phyloP scores from a whole-genome alignment of 257 asterid species.

The Thymus quinquecostatus region DNA sequence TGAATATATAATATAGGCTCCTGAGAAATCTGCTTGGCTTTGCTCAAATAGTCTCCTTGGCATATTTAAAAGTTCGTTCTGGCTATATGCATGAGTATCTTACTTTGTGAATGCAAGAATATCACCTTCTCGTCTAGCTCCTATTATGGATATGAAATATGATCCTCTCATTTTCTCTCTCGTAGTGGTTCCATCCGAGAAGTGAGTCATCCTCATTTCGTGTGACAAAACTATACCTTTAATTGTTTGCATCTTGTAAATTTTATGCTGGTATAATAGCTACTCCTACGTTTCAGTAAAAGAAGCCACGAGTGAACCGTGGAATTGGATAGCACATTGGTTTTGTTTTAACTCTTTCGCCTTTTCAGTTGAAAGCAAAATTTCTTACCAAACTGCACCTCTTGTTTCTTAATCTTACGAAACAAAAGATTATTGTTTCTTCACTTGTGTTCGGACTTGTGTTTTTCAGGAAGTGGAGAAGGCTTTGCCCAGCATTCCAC shows the following conservation, averaged over 20 bases:
- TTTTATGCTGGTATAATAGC: not conserved
- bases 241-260: too few species aligned
- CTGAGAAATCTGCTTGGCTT: not conserved
- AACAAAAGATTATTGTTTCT: not conserved
- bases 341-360: not conserved
- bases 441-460: not conserved
- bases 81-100: not conserved
- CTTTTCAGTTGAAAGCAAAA: not conserved
- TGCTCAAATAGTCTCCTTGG: not conserved
- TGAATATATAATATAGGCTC: not conserved
- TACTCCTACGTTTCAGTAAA: not conserved
- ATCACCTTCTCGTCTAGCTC: not conserved
- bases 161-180: not conserved
- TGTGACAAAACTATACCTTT: too few species aligned
- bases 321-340: not conserved
- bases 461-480: slow-evolving; percentile 54
- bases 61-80: not conserved
- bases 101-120: slow-evolving; percentile 2
- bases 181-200: not conserved
- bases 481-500: slow-evolving; percentile 42
- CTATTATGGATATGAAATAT: not conserved
- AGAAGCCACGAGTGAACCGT: not conserved
- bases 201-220: not conserved
- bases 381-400: not conserved
- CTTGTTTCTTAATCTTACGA: not conserved